Base-by-base conservation (phyloP, 129 eudicot species). In the Artemisia annua region DNA sequence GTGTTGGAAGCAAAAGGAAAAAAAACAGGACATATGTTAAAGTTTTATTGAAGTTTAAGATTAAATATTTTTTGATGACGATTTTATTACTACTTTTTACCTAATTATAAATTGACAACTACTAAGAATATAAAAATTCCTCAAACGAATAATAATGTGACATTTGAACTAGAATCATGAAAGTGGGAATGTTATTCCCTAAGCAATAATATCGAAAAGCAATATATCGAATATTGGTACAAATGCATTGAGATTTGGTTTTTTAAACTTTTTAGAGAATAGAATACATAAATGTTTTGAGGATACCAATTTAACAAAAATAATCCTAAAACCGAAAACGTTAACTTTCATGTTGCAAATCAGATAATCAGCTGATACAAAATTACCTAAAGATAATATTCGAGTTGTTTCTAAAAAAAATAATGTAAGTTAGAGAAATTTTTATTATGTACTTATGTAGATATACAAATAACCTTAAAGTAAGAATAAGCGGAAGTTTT, bases 151-250 rank as follows among this genome's bases (percentile, higher is more conserved):
- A 48, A 57, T 18, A 55, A 52, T 61, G 66, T 26, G 65, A 51
- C 70, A 61, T 30, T 39, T 67, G 66, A 24, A 16, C 16, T 54
- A 70, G 82, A 53, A 78, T 70, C 71, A 65, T n/a, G 43, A 5
- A 7, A 74, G 51, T 39, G 46, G 26, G 30, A 59, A 78, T 78
- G 57, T 44, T 71, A 71, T 71, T 71, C 82, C 73, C 77, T 71
- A 78, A 61, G 75, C 75, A 77, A 69, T 30, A 12, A 60, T 19
- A 61, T 35, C 69, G 63, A 69, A 77, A 50, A 72, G 10, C 46
- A 39, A 39, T 39, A 60, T 18, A 57, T 35, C 49, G 32, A 57
- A 20, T 17, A 39, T 4, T 4, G 73, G 48, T 50, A 62, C 75
- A 77, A 76, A 67, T 24, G 61, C 63, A 76, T 50, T 17, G 68